A percentile compares a stretch with the other conserved stretches of the same genome.
These are phyloP conservation scores for Exserohilum rostratum DNA, from an alignment of 2,329 filamentous ascomycete species.

Conservation along the genomic window DNA sequence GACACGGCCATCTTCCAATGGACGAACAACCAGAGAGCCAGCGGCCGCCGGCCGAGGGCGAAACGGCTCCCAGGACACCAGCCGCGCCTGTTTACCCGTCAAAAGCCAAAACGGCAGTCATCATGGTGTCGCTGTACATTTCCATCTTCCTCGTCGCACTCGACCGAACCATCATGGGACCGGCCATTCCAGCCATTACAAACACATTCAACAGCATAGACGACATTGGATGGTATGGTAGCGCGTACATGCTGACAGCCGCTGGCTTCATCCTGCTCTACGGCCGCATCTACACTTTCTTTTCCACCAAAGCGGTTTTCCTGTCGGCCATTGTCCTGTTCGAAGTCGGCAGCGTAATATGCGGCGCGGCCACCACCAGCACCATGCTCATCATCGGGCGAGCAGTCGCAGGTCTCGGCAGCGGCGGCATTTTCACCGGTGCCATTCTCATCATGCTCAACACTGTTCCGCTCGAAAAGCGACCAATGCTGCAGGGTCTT, in stretches of 20 bases:
- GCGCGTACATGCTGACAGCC: conserved; percentile 48
- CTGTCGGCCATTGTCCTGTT: conserved; percentile 55
- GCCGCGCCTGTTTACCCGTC: conserved; percentile 25
- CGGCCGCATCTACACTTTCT: conserved; percentile 56
- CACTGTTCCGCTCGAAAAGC: conserved; percentile 49
- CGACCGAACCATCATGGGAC: conserved; percentile 54
- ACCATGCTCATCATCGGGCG: conserved; percentile 40
- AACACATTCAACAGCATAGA: conserved; percentile 51
- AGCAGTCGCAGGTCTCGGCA: conserved; percentile 40
- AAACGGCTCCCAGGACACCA: background rate
- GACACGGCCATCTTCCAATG: conserved; percentile 10
- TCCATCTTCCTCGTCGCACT: conserved; percentile 43
- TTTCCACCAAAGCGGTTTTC: conserved; percentile 57
- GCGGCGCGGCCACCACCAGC: conserved; percentile 51
- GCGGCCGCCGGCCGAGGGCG: background rate
- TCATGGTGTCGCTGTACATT: conserved; percentile 41
- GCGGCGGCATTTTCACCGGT: conserved; percentile 42
- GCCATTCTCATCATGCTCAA: conserved; percentile 44
- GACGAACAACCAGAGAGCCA: conserved; percentile 4
- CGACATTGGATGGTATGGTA: conserved; percentile 54
- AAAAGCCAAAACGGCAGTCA: conserved; percentile 32
- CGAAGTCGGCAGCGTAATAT: conserved; percentile 61
- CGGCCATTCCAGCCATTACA: conserved; percentile 55
- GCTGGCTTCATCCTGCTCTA: conserved; percentile 52
- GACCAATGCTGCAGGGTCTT: conserved; percentile 50